Evolutionary conservation across 768 basidiomycete species (phyloP).

Genomic region (Nidula microcarpa): DNA sequence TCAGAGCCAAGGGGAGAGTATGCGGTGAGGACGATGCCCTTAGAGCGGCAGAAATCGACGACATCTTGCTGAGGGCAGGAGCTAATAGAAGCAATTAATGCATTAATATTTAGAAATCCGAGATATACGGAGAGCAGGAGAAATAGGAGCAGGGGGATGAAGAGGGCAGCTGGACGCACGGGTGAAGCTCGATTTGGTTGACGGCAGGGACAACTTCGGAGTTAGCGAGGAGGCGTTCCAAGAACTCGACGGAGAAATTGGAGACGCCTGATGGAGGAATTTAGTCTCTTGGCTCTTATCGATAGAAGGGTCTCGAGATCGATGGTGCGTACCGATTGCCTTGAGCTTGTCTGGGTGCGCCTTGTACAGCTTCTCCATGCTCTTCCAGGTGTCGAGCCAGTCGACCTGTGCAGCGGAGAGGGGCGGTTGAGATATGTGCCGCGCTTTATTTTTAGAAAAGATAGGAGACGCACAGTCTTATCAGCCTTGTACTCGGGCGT

Average conservation of each 20-base stretch:
- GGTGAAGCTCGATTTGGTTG: slow-evolving; percentile 79
- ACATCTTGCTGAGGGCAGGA: slow-evolving; percentile 67
- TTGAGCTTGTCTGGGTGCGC: slow-evolving; percentile 68
- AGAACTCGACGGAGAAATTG: slow-evolving; percentile 65
- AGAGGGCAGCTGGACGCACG: too few species aligned
- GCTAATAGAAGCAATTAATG: slow-evolving; percentile 14
- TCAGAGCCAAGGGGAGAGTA: slow-evolving; percentile 81
- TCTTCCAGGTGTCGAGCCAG: slow-evolving; percentile 78
- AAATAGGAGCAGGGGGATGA: not conserved
- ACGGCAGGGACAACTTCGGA: slow-evolving; percentile 66
- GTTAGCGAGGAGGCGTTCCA: slow-evolving; percentile 57
- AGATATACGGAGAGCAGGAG: not conserved
- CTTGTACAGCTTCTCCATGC: slow-evolving; percentile 67
- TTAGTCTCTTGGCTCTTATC: not conserved
- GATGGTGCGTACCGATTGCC: slow-evolving; percentile 55
- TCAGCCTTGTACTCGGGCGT: slow-evolving; percentile 51
- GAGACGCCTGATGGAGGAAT: slow-evolving; percentile 43
- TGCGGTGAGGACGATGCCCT: slow-evolving; percentile 70
- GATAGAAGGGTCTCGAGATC: not conserved
- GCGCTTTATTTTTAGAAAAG: not conserved
- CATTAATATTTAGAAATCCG: not conserved
- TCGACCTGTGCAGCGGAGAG: slow-evolving; percentile 38
- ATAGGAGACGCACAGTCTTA: slow-evolving; percentile 26
- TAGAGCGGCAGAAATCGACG: slow-evolving; percentile 53
- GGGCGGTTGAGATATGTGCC: not conserved